phyloP scores from a whole-genome alignment of 176 grass and related monocot species.

The Carex parvula region DNA sequence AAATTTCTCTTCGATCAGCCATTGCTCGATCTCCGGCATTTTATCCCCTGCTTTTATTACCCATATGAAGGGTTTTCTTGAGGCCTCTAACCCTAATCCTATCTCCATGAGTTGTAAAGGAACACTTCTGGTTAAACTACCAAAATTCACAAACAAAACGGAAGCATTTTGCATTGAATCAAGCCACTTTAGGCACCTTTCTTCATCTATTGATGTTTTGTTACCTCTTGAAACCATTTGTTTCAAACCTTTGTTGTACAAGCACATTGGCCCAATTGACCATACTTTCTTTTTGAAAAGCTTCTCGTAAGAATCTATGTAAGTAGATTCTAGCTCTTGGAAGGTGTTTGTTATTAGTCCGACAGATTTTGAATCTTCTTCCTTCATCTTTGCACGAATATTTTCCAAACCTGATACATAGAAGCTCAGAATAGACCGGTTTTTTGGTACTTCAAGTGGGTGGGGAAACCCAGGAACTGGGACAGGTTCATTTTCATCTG shows the following conservation, averaged over 20 bases:
- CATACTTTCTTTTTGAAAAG: conserved; percentile 39
- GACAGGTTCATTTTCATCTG: conserved; percentile 25
- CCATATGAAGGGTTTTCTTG: conserved; percentile 52
- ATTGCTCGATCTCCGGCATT: conserved; percentile 4
- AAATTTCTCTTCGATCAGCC: conserved; percentile 20
- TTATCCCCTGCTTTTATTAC: conserved; percentile 45
- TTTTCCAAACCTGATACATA: not conserved
- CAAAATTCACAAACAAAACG: conserved; percentile 59
- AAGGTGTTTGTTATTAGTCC: conserved; percentile 29
- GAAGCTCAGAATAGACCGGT: not conserved
- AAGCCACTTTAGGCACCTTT: conserved; percentile 37
- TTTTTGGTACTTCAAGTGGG: conserved; percentile 10
- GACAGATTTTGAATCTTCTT: conserved; percentile 16
- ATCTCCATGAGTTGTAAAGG: conserved; percentile 45
- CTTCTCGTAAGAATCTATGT: not conserved
- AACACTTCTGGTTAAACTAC: conserved; percentile 25
- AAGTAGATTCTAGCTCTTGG: conserved; percentile 25
- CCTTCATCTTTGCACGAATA: not conserved
- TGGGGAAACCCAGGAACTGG: conserved; percentile 26
- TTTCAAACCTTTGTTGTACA: conserved; percentile 14
- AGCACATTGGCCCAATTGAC: conserved; percentile 46
- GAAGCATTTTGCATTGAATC: conserved; percentile 28
- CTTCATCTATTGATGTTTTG: not conserved
- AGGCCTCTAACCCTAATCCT: conserved; percentile 47
- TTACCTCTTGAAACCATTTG: conserved; percentile 27